phyloP scores from a whole-genome alignment of 2,329 filamentous ascomycete genomes.

The Fusarium euwallaceae region DNA sequence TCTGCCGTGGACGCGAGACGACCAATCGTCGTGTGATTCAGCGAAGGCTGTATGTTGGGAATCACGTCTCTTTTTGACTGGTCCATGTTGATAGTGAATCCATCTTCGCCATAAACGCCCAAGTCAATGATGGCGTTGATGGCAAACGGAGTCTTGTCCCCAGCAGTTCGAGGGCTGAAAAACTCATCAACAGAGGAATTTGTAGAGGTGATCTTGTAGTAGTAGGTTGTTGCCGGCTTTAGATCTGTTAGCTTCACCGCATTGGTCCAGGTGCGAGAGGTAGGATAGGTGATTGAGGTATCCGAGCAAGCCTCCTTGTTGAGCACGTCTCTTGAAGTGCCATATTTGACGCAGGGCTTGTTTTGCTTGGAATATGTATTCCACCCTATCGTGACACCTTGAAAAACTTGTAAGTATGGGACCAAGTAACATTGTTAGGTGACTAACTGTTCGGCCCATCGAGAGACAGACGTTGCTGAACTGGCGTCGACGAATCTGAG shows the following conservation, averaged over 20 bases:
- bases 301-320: conserved; percentile 22
- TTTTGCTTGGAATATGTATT: conserved; percentile 28
- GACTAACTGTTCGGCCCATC: conserved; percentile 16
- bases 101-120: conserved; percentile 26
- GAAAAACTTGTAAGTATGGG: not conserved
- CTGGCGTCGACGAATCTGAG: conserved; percentile 22
- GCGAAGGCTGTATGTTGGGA: conserved; percentile 12
- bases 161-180: conserved; percentile 17
- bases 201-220: conserved; percentile 20
- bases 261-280: conserved; percentile 28
- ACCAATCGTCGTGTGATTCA: conserved; percentile 30
- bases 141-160: conserved; percentile 22
- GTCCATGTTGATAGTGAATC: conserved; percentile 27
- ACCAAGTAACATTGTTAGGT: rapidly evolving
- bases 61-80: conserved; percentile 20
- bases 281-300: conserved; percentile 25
- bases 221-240: conserved; percentile 19
- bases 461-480: conserved; percentile 19
- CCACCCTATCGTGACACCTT: conserved; percentile 26
- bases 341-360: conserved; percentile 22
- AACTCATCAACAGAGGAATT: conserved; percentile 14
- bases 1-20: conserved; percentile 20
- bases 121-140: conserved; percentile 33
- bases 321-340: conserved; percentile 4
- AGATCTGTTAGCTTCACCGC: conserved; percentile 5